Percentiles rank a stretch among this genome's conserved stretches.
phyloP scores from a whole-genome alignment of 2,329 filamentous ascomycete genomes.

The Diaporthe eres region DNA sequence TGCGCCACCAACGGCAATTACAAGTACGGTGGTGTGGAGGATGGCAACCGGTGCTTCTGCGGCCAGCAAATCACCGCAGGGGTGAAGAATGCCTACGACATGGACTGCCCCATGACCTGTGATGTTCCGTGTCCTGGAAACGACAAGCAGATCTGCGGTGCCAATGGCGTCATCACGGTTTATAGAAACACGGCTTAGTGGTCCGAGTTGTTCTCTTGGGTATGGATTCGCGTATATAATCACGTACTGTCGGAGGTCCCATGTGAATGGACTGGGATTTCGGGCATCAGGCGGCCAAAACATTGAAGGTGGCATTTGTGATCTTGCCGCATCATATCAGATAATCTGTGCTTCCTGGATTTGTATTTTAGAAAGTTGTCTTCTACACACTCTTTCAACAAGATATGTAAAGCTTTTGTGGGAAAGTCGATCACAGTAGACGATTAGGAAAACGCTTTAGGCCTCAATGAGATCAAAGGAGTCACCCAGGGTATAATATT shows the following conservation, averaged over 20 bases:
- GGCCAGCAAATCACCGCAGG: constrained; percentile 45
- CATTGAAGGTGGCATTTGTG: too few species aligned
- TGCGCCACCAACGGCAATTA: constrained; percentile 40
- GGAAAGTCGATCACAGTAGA: too few species aligned
- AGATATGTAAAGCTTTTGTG: not conserved
- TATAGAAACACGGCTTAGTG: not conserved
- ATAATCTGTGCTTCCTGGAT: not conserved
- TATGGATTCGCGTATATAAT: not conserved
- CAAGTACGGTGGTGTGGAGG: constrained; percentile 42
- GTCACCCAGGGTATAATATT: too few species aligned
- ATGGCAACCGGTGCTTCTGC: constrained; percentile 44
- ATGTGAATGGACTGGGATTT: too few species aligned
- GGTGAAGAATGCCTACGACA: constrained; percentile 48
- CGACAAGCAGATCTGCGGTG: constrained; percentile 11
- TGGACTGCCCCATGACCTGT: constrained; percentile 57
- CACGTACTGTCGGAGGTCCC: too few species aligned
- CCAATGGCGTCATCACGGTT: not conserved
- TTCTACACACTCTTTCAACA: not conserved
- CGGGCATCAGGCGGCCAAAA: not conserved
- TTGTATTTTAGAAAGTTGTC: too few species aligned
- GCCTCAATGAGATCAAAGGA: not conserved
- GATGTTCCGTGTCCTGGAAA: constrained; percentile 11
- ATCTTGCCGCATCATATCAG: not conserved
- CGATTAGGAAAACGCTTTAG: not conserved
- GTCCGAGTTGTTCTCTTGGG: too few species aligned